Conservation (phyloP, 768 basidiomycete genomes). For the Lyophyllum shimeji region DNA sequence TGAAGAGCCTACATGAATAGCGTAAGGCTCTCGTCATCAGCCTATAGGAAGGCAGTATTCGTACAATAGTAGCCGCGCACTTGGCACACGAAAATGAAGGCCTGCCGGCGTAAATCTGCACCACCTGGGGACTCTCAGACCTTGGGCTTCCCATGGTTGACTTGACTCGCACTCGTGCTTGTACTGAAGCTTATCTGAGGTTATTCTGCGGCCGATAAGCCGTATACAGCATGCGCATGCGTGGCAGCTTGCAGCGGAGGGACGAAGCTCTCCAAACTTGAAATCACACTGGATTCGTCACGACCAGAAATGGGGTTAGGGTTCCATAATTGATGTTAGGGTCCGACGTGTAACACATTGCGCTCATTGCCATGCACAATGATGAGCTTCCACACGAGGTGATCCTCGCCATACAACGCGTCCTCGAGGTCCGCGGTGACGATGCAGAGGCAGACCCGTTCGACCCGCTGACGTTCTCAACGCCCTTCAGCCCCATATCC, state of each 20-base stretch:
- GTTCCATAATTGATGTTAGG: slow-evolving; percentile 12
- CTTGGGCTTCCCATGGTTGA: slow-evolving; percentile 3
- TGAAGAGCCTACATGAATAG: slow-evolving; percentile 58
- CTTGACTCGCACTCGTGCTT: not conserved
- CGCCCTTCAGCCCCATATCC: slow-evolving; percentile 54
- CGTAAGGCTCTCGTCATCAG: not conserved
- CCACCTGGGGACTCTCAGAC: slow-evolving; percentile 40
- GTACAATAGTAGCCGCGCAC: slow-evolving; percentile 70
- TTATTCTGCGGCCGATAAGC: slow-evolving; percentile 9
- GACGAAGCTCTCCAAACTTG: slow-evolving; percentile 1
- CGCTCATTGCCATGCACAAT: slow-evolving; percentile 31
- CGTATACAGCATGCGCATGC: not conserved
- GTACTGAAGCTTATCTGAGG: slow-evolving; percentile 39
- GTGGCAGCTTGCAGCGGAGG: not conserved
- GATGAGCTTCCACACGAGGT: slow-evolving; percentile 67
- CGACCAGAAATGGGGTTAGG: slow-evolving; percentile 24
- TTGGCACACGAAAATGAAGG: slow-evolving; percentile 69
- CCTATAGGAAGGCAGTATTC: slow-evolving; percentile 21
- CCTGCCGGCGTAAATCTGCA: slow-evolving; percentile 61
- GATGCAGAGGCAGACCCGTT: slow-evolving; percentile 49
- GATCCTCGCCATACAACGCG: slow-evolving; percentile 66
- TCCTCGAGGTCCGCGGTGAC: slow-evolving; percentile 53
- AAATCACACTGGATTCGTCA: not conserved
- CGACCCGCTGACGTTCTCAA: slow-evolving; percentile 47
- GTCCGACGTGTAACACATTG: slow-evolving; percentile 5